Evolutionary conservation across 495 filamentous ascomycete species (phyloP).

Genomic region (Astrocystis sublimbata): DNA sequence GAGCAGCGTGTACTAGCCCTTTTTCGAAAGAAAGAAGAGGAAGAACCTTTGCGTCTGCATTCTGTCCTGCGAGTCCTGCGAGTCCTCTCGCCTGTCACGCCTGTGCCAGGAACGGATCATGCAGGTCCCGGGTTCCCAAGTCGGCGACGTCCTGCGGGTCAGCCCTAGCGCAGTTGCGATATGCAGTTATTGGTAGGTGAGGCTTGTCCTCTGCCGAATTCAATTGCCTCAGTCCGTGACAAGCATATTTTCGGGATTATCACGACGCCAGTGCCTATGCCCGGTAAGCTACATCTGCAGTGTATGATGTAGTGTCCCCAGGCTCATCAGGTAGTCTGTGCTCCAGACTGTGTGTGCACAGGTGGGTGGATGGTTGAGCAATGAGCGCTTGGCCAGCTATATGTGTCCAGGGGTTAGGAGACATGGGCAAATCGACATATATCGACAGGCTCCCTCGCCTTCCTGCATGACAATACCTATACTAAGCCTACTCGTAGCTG

Average conservation of each 20-base stretch:
- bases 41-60: too few relatives aligned
- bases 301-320: neutral
- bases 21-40: too few relatives aligned
- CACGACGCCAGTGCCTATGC: neutral
- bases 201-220: neutral
- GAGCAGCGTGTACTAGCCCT: too few relatives aligned
- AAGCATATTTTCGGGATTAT: neutral
- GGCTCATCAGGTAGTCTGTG: neutral
- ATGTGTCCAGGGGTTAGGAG: too few relatives aligned
- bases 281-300: neutral
- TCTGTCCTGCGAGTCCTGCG: too few relatives aligned
- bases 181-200: constrained; percentile 5
- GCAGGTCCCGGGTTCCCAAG: neutral
- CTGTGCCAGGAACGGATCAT: too few relatives aligned
- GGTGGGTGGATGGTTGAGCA: neutral
- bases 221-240: neutral
- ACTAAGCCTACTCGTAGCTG: constrained; percentile 4
- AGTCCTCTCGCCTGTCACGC: too few relatives aligned
- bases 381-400: neutral
- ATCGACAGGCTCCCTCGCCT: neutral
- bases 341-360: neutral
- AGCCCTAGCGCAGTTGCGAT: constrained; percentile 1
- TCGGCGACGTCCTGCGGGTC: constrained; percentile 3
- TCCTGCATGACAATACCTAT: constrained; percentile 9
- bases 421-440: too few relatives aligned